Evolutionary conservation across 257 asterid genomes (phyloP).

Genomic region (Hygrophila difformis): DNA sequence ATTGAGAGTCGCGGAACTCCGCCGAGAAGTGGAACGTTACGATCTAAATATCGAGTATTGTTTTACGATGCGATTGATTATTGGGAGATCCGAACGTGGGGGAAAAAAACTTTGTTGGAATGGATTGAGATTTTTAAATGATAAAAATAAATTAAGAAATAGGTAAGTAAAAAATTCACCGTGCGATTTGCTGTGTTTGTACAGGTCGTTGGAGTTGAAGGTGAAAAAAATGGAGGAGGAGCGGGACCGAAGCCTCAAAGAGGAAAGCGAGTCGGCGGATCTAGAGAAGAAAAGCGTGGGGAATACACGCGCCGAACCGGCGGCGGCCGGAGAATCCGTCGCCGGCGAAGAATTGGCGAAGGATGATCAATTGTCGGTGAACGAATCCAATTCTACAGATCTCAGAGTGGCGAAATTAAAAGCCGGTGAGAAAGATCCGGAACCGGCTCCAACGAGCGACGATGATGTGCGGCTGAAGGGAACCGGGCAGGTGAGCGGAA

Average conservation of each 20-base stretch:
- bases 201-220: slow-evolving; percentile 62
- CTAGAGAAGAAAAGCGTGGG: slow-evolving; percentile 24
- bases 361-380: slow-evolving; percentile 44
- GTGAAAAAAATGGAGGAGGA: slow-evolving; percentile 60
- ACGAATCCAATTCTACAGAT: slow-evolving; percentile 62
- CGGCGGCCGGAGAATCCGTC: slow-evolving; percentile 20
- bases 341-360: slow-evolving; percentile 29
- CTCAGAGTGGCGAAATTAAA: slow-evolving; percentile 31
- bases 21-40: slow-evolving; percentile 71
- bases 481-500: slow-evolving; percentile 19
- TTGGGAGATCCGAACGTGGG: slow-evolving; percentile 33
- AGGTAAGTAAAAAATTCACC: no score
- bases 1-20: slow-evolving; percentile 67
- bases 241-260: slow-evolving; percentile 31
- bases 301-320: slow-evolving; percentile 25
- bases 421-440: slow-evolving; percentile 28
- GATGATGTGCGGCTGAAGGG: background rate
- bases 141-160: no score
- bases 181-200: slow-evolving; percentile 17
- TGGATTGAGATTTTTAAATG: background rate
- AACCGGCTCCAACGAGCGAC: slow-evolving; percentile 15
- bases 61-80: slow-evolving; percentile 18
- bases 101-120: background rate
- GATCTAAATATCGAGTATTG: slow-evolving; percentile 81
- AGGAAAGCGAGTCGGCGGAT: slow-evolving; percentile 42